A percentile compares a stretch with the other conserved stretches of the same genome.
phyloP scores from a whole-genome alignment of 73 alveolate species.

The Paramecium primaurelia region DNA sequence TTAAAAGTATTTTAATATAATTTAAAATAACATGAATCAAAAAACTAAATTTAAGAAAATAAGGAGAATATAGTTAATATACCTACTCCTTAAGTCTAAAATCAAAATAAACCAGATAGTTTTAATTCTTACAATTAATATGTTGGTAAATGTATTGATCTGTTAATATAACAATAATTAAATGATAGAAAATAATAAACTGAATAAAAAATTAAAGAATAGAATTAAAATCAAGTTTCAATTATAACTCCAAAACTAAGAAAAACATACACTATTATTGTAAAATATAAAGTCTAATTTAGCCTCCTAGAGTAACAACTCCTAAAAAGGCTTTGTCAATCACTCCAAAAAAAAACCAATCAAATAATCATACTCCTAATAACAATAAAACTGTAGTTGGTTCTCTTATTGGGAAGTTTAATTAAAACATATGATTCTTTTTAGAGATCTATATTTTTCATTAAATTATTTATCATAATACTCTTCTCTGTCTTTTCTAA shows the following conservation, averaged over 20 bases:
- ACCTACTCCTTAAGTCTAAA: not conserved
- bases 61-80: not conserved
- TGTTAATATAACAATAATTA: not conserved
- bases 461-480: not conserved
- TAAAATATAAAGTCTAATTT: not conserved
- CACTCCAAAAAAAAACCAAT: not conserved
- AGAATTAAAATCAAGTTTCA: not conserved
- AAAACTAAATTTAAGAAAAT: not conserved
- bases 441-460: not conserved
- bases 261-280: slow-evolving; percentile 43
- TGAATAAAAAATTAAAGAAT: not conserved
- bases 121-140: not conserved
- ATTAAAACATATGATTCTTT: slow-evolving; percentile 19
- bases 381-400: slow-evolving; percentile 1
- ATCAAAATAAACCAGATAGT: not conserved
- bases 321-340: not conserved
- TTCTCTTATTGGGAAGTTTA: slow-evolving; percentile 28
- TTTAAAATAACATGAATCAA: not conserved
- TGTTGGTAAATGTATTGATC: not conserved
- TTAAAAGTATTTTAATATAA: slow-evolving; percentile 21
- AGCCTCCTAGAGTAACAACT: slow-evolving; percentile 45
- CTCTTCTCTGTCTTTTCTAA: not conserved
- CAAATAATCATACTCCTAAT: not conserved
- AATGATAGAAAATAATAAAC: not conserved
- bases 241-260: slow-evolving; percentile 22